phyloP scores from a whole-genome alignment of 2,329 filamentous ascomycete genomes.

The Trichoderma sp. region DNA sequence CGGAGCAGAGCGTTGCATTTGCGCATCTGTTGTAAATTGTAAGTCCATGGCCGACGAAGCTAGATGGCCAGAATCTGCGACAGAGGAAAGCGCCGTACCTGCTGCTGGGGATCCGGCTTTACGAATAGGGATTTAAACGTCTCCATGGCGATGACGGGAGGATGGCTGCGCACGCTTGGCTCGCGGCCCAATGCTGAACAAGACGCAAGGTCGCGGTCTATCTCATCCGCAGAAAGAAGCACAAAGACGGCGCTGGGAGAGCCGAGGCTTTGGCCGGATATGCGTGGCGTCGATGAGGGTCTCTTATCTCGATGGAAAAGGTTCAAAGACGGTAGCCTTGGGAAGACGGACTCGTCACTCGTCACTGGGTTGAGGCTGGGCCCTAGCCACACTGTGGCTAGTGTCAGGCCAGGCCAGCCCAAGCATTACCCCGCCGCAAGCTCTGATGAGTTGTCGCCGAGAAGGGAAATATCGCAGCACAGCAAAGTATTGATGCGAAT shows the following conservation, averaged over 20 bases:
- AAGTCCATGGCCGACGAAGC: neutral
- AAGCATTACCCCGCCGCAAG: slow-evolving; percentile 11
- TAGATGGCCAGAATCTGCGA: neutral
- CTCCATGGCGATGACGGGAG: slow-evolving; percentile 63
- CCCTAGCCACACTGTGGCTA: slow-evolving; percentile 17
- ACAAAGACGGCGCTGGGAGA: neutral
- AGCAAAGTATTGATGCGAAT: neutral
- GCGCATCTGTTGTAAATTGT: slow-evolving; percentile 61
- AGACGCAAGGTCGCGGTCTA: neutral
- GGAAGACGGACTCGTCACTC: neutral
- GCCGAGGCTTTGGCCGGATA: neutral
- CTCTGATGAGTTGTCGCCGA: neutral
- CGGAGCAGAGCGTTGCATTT: slow-evolving; percentile 94
- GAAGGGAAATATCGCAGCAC: neutral
- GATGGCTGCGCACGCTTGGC: slow-evolving; percentile 1
- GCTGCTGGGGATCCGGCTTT: slow-evolving; percentile 88
- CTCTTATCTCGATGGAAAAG: neutral
- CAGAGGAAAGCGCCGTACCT: slow-evolving; percentile 56
- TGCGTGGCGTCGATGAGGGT: neutral
- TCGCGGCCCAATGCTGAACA: slow-evolving; percentile 6
- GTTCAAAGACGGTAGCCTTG: neutral
- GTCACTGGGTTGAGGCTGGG: neutral
- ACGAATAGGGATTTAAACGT: slow-evolving; percentile 81
- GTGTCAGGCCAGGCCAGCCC: neutral
- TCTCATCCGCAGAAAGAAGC: neutral